A percentile compares a stretch with the other conserved stretches of the same genome.
Conservation (phyloP, 179 eudicot species). For the Gypsophila paniculata region DNA sequence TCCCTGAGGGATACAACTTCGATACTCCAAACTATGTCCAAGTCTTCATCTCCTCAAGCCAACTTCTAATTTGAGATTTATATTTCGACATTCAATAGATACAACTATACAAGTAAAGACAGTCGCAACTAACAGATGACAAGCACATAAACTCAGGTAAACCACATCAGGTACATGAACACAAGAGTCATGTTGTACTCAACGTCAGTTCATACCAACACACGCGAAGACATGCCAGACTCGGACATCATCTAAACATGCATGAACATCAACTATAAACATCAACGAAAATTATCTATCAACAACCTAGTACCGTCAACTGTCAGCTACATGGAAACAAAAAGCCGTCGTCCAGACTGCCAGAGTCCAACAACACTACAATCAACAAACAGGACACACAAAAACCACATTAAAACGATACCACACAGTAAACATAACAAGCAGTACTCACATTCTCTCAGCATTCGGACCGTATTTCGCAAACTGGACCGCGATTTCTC, state of each 20-base stretch:
- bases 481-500: conserved; percentile 91
- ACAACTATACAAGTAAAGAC: background rate
- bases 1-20: background rate
- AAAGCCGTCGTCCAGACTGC: no score
- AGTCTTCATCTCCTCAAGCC: background rate
- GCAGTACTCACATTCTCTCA: conserved; percentile 66
- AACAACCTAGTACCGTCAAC: background rate
- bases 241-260: background rate
- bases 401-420: background rate
- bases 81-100: background rate
- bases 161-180: no score
- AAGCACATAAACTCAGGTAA: no score
- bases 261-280: background rate
- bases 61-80: background rate
- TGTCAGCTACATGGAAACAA: background rate
- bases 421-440: background rate
- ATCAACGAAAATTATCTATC: background rate
- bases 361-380: background rate
- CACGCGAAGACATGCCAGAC: background rate
- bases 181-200: no score
- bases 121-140: background rate
- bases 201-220: background rate
- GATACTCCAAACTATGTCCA: background rate
- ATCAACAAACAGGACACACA: background rate
- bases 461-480: conserved; percentile 97